Evolutionary conservation across 345 rosid species (phyloP).

Genomic region (Populus alba): DNA sequence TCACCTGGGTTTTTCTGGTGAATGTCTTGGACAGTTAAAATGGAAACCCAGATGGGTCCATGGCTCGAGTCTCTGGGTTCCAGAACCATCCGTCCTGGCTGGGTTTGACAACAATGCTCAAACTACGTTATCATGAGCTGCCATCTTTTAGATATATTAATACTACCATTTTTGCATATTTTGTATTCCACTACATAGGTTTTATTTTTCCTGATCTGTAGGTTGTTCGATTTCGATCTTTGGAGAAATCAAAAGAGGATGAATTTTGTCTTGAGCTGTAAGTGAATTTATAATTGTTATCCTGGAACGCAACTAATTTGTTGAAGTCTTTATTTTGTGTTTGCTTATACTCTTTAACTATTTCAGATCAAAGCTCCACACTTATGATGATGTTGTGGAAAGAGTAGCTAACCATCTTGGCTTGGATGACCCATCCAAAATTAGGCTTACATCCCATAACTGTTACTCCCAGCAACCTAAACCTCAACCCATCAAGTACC

Average conservation of each 20-base stretch:
- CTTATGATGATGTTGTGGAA: constrained; percentile 90
- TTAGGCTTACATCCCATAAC: constrained; percentile 96
- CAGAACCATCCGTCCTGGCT: neutral
- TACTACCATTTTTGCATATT: neutral
- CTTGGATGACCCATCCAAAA: constrained; percentile 84
- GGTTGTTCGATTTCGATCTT: constrained; percentile 53
- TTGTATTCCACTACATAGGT: neutral
- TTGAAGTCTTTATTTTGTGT: neutral
- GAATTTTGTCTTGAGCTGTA: constrained; percentile 43
- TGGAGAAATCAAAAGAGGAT: constrained; percentile 90
- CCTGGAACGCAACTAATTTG: neutral
- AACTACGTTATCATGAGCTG: neutral
- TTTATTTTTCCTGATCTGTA: constrained; percentile 25
- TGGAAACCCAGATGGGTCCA: neutral
- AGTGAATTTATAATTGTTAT: constrained; percentile 2
- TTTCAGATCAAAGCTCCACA: constrained; percentile 83
- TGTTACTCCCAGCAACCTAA: constrained; percentile 99
- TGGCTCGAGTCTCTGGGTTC: neutral
- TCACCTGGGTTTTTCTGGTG: neutral
- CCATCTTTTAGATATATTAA: neutral
- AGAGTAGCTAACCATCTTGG: constrained; percentile 76
- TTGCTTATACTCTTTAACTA: neutral
- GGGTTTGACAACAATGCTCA: neutral
- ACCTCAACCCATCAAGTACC: constrained; percentile 87
- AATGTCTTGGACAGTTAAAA: neutral